phyloP scores from a whole-genome alignment of 2,329 filamentous ascomycete species.

The Metarhizium sp. region DNA sequence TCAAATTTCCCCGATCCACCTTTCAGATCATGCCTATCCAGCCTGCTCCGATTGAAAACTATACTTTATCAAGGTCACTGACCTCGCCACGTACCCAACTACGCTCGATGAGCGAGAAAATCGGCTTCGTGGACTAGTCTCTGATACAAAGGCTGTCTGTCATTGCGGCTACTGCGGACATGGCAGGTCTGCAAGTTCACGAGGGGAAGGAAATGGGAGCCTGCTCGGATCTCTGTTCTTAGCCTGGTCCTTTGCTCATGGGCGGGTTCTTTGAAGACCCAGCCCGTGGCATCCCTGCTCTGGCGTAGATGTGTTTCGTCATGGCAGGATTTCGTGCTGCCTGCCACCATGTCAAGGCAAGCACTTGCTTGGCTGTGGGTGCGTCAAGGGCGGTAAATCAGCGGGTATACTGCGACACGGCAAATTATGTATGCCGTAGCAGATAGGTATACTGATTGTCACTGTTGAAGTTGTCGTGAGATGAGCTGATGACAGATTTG shows the following conservation, averaged over 20 bases:
- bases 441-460: neutral
- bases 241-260: constrained; percentile 2
- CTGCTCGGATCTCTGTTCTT: constrained; percentile 46
- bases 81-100: neutral
- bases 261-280: neutral
- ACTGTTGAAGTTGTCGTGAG: neutral
- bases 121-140: neutral
- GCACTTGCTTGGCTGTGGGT: neutral
- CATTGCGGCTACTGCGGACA: constrained; percentile 23
- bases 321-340: neutral
- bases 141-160: constrained; percentile 18
- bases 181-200: neutral
- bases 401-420: neutral
- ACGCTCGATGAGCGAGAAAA: neutral
- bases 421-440: neutral
- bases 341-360: neutral
- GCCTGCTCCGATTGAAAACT: constrained; percentile 48
- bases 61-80: constrained; percentile 26
- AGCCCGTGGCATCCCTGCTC: neutral
- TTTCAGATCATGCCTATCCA: constrained; percentile 11
- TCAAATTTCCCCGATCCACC: neutral
- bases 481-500: too few species aligned
- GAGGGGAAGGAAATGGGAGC: constrained; percentile 3
- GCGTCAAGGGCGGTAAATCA: neutral
- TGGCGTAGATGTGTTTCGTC: constrained; percentile 4